Conservation (phyloP, 2,329 filamentous ascomycete species). For the Hypocreales sp. region DNA sequence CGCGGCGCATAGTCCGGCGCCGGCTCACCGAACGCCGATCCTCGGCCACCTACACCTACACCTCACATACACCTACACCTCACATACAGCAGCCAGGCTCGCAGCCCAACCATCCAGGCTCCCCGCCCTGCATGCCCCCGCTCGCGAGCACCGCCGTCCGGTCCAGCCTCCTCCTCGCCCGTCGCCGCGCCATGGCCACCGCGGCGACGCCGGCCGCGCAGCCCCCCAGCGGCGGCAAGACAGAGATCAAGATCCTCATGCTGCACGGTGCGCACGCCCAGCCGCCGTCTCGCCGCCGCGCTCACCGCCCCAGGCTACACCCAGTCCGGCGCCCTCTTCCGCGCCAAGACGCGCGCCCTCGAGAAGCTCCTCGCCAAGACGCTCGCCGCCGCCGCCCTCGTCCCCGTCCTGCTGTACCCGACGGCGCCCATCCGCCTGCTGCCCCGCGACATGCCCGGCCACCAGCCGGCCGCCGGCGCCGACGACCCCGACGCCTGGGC, state of each 20-base stretch:
- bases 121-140: background rate
- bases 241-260: conserved; percentile 55
- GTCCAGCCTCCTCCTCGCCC: background rate
- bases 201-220: background rate
- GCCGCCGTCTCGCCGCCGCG: background rate
- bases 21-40: too few species aligned
- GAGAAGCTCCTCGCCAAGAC: conserved; percentile 66
- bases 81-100: too few species aligned
- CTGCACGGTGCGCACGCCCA: conserved; percentile 41
- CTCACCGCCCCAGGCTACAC: conserved; percentile 51
- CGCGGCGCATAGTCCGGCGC: too few species aligned
- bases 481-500: conserved; percentile 54
- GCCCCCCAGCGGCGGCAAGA: conserved; percentile 20
- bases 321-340: conserved; percentile 75
- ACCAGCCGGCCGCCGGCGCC: conserved; percentile 26
- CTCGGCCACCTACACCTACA: too few species aligned
- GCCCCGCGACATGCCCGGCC: conserved; percentile 55
- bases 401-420: conserved; percentile 47
- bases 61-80: too few species aligned
- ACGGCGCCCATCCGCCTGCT: conserved; percentile 50
- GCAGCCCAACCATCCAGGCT: background rate
- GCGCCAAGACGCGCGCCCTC: conserved; percentile 73
- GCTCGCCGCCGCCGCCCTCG: conserved; percentile 43
- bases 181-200: conserved; percentile 11
- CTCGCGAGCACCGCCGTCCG: background rate